Conservation (phyloP, 805 yeast genomes). For the Kuraishia molischiana region DNA sequence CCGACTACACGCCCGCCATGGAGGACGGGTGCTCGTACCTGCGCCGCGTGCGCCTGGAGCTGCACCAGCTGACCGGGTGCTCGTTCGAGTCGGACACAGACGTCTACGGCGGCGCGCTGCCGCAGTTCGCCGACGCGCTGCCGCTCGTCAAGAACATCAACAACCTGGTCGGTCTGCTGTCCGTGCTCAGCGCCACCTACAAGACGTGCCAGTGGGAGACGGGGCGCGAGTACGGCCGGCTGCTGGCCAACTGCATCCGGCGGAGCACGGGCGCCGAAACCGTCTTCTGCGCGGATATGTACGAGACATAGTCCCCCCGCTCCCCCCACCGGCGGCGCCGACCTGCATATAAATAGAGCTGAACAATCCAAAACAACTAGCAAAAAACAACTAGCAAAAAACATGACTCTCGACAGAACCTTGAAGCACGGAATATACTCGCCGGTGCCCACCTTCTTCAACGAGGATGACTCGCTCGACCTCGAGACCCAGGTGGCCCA, state of each 20-base stretch:
- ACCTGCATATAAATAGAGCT: too few relatives aligned
- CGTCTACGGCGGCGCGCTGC: conserved; percentile 23
- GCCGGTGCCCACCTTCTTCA: conserved; percentile 43
- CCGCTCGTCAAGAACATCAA: conserved; percentile 28
- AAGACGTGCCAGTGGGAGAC: conserved; percentile 39
- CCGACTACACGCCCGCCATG: conserved; percentile 16
- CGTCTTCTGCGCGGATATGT: conserved; percentile 41
- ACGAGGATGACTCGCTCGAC: conserved; percentile 25
- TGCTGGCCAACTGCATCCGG: conserved; percentile 39
- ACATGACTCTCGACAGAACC: not conserved
- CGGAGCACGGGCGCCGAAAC: conserved; percentile 40
- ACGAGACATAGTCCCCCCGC: conserved; percentile 12
- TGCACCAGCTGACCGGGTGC: conserved; percentile 15
- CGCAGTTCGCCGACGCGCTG: conserved; percentile 24
- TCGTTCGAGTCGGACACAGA: conserved; percentile 14
- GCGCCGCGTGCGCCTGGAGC: conserved; percentile 30
- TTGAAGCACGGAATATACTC: conserved; percentile 31
- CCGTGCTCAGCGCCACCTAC: conserved; percentile 25
- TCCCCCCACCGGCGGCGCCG: too few relatives aligned
- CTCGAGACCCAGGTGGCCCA: conserved; percentile 33
- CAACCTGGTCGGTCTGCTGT: conserved; percentile 42
- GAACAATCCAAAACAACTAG: too few relatives aligned
- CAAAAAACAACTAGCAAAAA: too few relatives aligned
- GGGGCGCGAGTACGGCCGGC: conserved; percentile 40
- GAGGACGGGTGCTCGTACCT: conserved; percentile 42